Percentiles rank a stretch among this genome's conserved stretches.
phyloP scores from a whole-genome alignment of 108 stramenopile genomes.

The Skeletonema tropicum region DNA sequence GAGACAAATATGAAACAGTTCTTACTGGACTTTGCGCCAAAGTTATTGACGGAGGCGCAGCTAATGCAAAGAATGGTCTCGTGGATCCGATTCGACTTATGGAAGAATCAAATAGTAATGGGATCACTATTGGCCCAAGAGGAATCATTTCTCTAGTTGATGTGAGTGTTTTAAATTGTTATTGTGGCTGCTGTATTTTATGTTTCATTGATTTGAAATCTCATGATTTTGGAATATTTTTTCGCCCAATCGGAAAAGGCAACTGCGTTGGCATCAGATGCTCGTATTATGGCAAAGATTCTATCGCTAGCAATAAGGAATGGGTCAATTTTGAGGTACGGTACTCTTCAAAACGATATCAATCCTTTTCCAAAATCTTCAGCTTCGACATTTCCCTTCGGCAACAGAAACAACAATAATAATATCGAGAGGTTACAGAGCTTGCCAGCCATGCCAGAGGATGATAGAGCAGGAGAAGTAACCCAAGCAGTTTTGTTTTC shows the following conservation, averaged over 20 bases:
- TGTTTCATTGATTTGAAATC: not conserved
- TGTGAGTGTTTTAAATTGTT: conserved; percentile 54
- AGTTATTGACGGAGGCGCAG: conserved; percentile 62
- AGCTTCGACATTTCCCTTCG: conserved; percentile 36
- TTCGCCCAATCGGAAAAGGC: conserved; percentile 45
- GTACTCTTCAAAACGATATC: conserved; percentile 60
- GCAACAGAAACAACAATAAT: conserved; percentile 53
- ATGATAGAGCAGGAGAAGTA: conserved; percentile 85
- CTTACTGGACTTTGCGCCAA: conserved; percentile 88
- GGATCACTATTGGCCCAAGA: conserved; percentile 66
- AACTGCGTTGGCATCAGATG: conserved; percentile 72
- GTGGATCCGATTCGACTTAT: conserved; percentile 76
- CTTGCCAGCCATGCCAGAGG: conserved; percentile 71
- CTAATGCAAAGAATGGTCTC: conserved; percentile 37
- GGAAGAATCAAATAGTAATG: conserved; percentile 79
- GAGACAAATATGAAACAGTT: conserved; percentile 88
- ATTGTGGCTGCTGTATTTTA: not conserved
- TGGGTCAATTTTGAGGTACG: conserved; percentile 66
- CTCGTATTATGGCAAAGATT: conserved; percentile 65
- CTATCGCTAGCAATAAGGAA: conserved; percentile 60
- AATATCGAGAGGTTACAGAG: conserved; percentile 53
- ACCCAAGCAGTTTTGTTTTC: conserved; percentile 67
- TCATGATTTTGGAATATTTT: not conserved
- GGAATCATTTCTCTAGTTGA: conserved; percentile 82
- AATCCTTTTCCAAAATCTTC: conserved; percentile 53